Percentiles rank a stretch among this genome's conserved stretches.
Evolutionary conservation across 2,329 filamentous ascomycete species (phyloP).

Genomic region (Botrytis aclada): DNA sequence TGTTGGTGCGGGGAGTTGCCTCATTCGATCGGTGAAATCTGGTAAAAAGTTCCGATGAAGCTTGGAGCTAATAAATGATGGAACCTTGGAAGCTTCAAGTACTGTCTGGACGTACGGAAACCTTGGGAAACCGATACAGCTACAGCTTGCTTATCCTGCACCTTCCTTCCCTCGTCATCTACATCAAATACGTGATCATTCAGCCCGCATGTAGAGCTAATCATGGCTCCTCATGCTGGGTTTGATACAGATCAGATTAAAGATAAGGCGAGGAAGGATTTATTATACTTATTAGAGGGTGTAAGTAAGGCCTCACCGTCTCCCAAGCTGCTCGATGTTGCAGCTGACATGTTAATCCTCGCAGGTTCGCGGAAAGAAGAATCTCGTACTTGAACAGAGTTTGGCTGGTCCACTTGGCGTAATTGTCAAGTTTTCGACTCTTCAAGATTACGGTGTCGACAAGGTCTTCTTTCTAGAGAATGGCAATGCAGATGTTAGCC

Average conservation of each 20-base stretch:
- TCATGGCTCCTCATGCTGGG: conserved; percentile 66
- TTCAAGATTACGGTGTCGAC: conserved; percentile 96
- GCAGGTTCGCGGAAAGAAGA: conserved; percentile 98
- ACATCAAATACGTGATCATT: conserved; percentile 17
- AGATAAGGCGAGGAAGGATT: conserved; percentile 80
- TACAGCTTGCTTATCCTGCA: neutral
- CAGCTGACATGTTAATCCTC: conserved; percentile 36
- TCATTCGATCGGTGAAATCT: conserved; percentile 13
- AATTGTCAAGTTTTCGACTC: conserved; percentile 90
- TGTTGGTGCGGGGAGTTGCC: conserved; percentile 1
- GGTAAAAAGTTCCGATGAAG: conserved; percentile 8
- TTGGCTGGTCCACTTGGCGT: conserved; percentile 86
- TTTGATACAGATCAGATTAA: conserved; percentile 75
- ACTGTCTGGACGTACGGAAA: conserved; percentile 26
- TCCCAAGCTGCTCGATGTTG: conserved; percentile 23
- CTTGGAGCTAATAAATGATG: conserved; percentile 3
- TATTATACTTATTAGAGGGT: conserved; percentile 87
- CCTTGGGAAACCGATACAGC: conserved; percentile 13
- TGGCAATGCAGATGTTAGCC: conserved; percentile 87
- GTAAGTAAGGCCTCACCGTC: conserved; percentile 60
- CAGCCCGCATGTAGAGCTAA: conserved; percentile 50
- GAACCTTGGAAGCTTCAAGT: neutral
- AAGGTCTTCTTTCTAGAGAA: conserved; percentile 98
- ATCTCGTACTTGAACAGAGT: conserved; percentile 86
- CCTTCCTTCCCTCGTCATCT: conserved; percentile 9